Evolutionary conservation across 495 filamentous ascomycete species (phyloP).

Genomic region (Aspergillus cristatus): DNA sequence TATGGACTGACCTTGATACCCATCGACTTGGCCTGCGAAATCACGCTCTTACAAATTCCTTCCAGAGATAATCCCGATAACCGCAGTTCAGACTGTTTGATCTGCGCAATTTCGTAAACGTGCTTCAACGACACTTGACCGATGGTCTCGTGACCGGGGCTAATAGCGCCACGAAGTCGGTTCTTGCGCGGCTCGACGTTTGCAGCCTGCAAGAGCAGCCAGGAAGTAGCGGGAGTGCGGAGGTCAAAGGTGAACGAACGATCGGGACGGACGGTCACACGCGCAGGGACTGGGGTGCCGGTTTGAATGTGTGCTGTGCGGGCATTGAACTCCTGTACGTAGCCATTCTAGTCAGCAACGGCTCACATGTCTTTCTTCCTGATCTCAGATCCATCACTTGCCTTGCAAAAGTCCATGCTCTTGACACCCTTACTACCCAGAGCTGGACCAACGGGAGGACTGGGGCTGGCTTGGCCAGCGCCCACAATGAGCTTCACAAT

Average conservation of each 20-base stretch:
- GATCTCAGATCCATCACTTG: too few relatives aligned
- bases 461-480: constrained; percentile 90
- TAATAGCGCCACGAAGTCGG: constrained; percentile 67
- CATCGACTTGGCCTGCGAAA: constrained; percentile 80
- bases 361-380: too few relatives aligned
- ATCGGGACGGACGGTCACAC: constrained; percentile 86
- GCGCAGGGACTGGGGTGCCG: constrained; percentile 82
- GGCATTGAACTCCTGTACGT: constrained; percentile 90
- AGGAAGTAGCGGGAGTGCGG: constrained; percentile 85
- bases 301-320: constrained; percentile 74
- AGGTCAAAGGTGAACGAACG: constrained; percentile 89
- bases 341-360: constrained; percentile 1
- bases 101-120: constrained; percentile 94
- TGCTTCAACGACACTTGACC: constrained; percentile 89
- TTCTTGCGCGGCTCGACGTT: constrained; percentile 66
- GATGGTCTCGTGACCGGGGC: constrained; percentile 66
- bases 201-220: constrained; percentile 77
- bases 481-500: constrained; percentile 98
- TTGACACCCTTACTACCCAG: constrained; percentile 97
- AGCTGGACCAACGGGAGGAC: constrained; percentile 95
- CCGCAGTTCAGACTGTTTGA: constrained; percentile 79
- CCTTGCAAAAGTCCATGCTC: constrained; percentile 99
- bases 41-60: constrained; percentile 75
- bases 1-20: constrained; percentile 74
- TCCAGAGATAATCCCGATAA: constrained; percentile 72